These are phyloP conservation scores for Bjerkandera adusta DNA, from an alignment of 1,284 basidiomycete species.

Conservation along the genomic window DNA sequence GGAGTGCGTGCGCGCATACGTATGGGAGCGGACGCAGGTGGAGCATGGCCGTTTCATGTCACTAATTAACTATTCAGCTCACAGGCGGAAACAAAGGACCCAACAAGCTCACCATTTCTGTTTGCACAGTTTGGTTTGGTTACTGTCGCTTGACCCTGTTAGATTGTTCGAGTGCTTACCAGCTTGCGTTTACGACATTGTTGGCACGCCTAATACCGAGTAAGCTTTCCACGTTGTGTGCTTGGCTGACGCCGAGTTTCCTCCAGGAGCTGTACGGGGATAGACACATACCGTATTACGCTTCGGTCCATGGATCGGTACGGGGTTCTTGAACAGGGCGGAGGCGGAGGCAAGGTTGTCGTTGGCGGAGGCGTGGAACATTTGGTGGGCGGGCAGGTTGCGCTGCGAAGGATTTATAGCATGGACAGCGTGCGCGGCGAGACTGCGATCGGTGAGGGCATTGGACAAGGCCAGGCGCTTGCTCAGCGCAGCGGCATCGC, in stretches of 20 bases:
- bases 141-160: no score
- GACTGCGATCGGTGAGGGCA: background rate
- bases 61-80: background rate
- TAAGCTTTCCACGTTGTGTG: background rate
- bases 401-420: no score
- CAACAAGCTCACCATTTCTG: constrained; percentile 13
- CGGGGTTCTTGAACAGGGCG: constrained; percentile 15
- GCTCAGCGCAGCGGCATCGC: no score
- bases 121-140: no score
- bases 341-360: constrained; percentile 10
- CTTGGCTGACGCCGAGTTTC: background rate
- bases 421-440: no score
- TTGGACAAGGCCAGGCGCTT: background rate
- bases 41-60: constrained; percentile 13
- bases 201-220: constrained; percentile 10
- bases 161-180: constrained; percentile 1
- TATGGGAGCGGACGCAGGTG: constrained; percentile 11
- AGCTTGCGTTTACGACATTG: constrained; percentile 14
- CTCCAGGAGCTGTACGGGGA: no score
- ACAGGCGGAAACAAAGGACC: background rate
- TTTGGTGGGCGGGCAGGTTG: no score
- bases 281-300: constrained; percentile 16
- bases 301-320: constrained; percentile 13
- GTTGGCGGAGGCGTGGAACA: background rate
- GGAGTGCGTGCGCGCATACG: constrained; percentile 7